Evolutionary conservation across 2,329 filamentous ascomycete species (phyloP).

Genomic region (Hypoxylon sp.): DNA sequence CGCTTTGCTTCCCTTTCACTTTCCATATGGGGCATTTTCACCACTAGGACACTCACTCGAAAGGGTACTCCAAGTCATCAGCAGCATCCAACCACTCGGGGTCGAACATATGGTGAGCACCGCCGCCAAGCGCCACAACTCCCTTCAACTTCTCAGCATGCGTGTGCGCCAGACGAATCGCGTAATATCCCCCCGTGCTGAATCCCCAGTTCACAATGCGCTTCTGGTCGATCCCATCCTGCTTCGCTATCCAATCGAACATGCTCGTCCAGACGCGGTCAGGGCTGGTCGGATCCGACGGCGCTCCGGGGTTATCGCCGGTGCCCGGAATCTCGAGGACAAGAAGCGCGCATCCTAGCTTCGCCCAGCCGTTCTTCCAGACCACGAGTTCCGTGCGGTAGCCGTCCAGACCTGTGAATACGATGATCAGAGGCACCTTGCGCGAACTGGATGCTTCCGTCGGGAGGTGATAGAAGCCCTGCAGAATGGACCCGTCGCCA

Average conservation of each 20-base stretch:
- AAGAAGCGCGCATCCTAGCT: constrained; percentile 57
- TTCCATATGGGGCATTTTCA: too few species aligned
- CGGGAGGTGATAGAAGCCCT: constrained; percentile 44
- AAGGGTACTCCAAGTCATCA: constrained; percentile 67
- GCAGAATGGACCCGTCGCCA: constrained; percentile 41
- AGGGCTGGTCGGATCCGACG: constrained; percentile 56
- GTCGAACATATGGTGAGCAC: constrained; percentile 67
- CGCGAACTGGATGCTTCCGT: constrained; percentile 27
- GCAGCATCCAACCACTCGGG: constrained; percentile 61
- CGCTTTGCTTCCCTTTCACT: not conserved
- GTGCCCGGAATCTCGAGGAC: constrained; percentile 66
- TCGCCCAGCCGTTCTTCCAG: constrained; percentile 47
- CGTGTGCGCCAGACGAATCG: constrained; percentile 65
- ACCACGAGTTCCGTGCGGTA: constrained; percentile 48
- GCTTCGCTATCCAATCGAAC: constrained; percentile 61
- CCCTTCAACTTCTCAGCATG: constrained; percentile 60
- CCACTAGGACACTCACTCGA: constrained; percentile 54
- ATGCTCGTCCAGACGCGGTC: constrained; percentile 63
- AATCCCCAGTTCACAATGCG: constrained; percentile 64
- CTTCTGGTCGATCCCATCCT: constrained; percentile 56
- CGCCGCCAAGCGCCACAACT: constrained; percentile 63
- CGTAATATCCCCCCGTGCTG: constrained; percentile 67
- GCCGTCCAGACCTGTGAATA: constrained; percentile 45
- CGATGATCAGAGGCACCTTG: constrained; percentile 40
- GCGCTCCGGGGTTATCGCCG: constrained; percentile 61